phyloP scores from a whole-genome alignment of 441 rosid species.

The Biscutella auriculata region DNA sequence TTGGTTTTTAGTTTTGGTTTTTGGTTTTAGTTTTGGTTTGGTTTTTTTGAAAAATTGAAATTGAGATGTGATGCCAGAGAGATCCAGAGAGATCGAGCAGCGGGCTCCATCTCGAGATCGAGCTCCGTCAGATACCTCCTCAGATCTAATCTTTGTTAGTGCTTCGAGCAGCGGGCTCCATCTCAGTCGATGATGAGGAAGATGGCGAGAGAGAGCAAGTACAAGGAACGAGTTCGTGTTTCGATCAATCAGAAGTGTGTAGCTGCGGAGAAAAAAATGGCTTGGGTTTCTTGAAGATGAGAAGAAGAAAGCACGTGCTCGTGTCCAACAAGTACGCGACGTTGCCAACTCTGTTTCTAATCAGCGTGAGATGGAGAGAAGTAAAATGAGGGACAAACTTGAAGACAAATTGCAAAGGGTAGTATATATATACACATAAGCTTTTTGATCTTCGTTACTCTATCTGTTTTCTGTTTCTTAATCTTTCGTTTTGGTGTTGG shows the following conservation, averaged over 20 bases:
- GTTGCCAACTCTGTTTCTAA: constrained; percentile 64
- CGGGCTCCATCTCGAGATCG: no score
- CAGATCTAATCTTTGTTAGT: no score
- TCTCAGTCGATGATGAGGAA: constrained; percentile 70
- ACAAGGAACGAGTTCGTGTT: constrained; percentile 73
- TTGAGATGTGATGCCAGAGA: no score
- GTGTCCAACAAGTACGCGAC: constrained; percentile 56
- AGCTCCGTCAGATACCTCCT: no score
- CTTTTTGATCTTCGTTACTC: not conserved
- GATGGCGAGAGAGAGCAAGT: constrained; percentile 77
- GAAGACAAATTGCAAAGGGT: constrained; percentile 87
- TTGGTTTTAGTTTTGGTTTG: no score
- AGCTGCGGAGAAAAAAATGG: constrained; percentile 88
- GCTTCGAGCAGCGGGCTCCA: no score
- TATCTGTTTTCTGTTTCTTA: not conserved
- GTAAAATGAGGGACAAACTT: constrained; percentile 65
- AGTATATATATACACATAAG: not conserved
- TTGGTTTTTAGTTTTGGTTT: no score
- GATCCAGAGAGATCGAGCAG: no score
- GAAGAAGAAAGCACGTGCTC: constrained; percentile 72
- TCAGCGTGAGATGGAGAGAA: constrained; percentile 87
- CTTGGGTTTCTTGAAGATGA: constrained; percentile 81
- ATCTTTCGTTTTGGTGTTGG: constrained; percentile 10
- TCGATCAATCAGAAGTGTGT: constrained; percentile 81
- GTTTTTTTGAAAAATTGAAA: no score